Conservation (phyloP, 2,329 filamentous ascomycete genomes). For the Dothideomycetes sp. region DNA sequence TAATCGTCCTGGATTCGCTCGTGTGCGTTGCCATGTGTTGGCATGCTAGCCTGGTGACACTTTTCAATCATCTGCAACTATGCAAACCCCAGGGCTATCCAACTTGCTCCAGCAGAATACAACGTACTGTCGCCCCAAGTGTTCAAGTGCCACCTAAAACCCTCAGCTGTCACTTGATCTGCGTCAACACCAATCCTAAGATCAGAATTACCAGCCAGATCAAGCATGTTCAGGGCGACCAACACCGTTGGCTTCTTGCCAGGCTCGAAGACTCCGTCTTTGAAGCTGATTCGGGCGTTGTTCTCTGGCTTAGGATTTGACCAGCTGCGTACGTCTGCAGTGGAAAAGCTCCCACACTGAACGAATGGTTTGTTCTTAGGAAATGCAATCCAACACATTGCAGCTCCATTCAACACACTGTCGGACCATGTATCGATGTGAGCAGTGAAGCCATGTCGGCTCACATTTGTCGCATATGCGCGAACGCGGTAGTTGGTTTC, state of each 20-base stretch:
- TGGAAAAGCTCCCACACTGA: slow-evolving; percentile 16
- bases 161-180: slow-evolving; percentile 14
- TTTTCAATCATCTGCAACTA: no score
- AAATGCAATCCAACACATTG: slow-evolving; percentile 21
- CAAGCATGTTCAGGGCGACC: slow-evolving; percentile 18
- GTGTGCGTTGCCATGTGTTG: no score
- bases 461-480: slow-evolving; percentile 14
- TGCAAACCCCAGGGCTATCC: slow-evolving; percentile 14
- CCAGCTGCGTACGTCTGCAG: slow-evolving; percentile 15
- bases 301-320: slow-evolving; percentile 12
- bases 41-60: no score
- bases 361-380: slow-evolving; percentile 16
- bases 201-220: slow-evolving; percentile 17
- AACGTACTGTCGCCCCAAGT: slow-evolving; percentile 13
- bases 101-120: slow-evolving; percentile 17
- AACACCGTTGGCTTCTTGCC: slow-evolving; percentile 17
- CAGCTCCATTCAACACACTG: slow-evolving; percentile 15
- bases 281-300: slow-evolving; percentile 13
- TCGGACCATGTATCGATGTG: slow-evolving; percentile 20
- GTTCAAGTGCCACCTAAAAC: slow-evolving; percentile 18
- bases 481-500: slow-evolving; percentile 15
- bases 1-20: no score
- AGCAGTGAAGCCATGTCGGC: slow-evolving; percentile 14
- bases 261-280: slow-evolving; percentile 11
- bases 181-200: slow-evolving; percentile 15